Evolutionary conservation across 306 rosid species (phyloP), one percentile per base, ranked within the genome.

Genomic region (Casuarina cunninghamiana): DNA sequence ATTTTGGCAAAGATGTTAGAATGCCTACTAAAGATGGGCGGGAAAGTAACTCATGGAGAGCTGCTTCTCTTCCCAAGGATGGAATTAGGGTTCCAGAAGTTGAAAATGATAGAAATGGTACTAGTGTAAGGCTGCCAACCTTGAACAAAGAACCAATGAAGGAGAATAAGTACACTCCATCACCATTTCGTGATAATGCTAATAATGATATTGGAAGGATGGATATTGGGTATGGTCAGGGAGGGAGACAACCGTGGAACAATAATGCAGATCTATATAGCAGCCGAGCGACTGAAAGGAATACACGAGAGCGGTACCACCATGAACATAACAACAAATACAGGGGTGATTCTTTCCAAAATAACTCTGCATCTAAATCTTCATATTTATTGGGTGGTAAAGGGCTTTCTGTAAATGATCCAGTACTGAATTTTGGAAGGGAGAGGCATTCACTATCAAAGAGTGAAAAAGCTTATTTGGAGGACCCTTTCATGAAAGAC

Each of bases 361-460:
- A 74, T 79, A 81, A 78, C 79, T 84, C 86, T 3, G 81, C 77
- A 65, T 75, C 87, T 0, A 92, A 88, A 66, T 81, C 87, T 10
- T 84, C 93, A 48, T 90, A 88, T 88, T 78, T 89, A 2, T 35
- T 79, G 19, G 91, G 94, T 76, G 88, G 83, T 78, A 90, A 87
- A 80, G 93, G 91, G 42, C 88, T 83, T 76, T 79, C 89, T 76
- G 82, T 89, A 32, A 84, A 86, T 81, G 98, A 92, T 77, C 95
- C 93, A 2, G 81, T 89, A 72, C 95, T 90, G 62, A 94, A 90
- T 87, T 94, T 95, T 79, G 91, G 97, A 63, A 90, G 91, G 84
- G 98, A 95, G 46, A 95, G 90, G 67, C 90, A 86, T 12, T 61
- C 83, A 0, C 75, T 88, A 63, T 62, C 89, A 9, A 91, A 92